Percentiles rank a stretch among this genome's conserved stretches.
Evolutionary conservation across 2,329 filamentous ascomycete genomes (phyloP).

Genomic region (Xylaria sp.): DNA sequence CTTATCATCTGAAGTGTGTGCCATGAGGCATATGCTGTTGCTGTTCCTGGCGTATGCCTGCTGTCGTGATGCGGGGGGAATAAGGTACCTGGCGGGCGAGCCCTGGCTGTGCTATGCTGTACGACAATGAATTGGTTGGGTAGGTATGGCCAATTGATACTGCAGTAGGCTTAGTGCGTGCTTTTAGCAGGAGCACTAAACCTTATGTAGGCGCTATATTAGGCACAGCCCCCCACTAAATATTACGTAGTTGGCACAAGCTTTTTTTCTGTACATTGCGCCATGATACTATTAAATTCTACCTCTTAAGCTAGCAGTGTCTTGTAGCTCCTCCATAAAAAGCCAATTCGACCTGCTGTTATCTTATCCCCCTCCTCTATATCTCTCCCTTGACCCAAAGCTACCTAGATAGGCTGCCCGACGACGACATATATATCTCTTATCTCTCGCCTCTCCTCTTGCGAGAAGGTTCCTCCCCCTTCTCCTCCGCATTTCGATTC

Average conservation of each 20-base stretch:
- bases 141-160: background rate
- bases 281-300: background rate
- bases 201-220: background rate
- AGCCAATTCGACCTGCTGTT: background rate
- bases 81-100: background rate
- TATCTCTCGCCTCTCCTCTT: background rate
- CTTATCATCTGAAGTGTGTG: too few relatives aligned
- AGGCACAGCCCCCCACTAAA: slow-evolving; percentile 16
- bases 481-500: background rate
- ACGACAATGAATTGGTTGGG: background rate
- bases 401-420: too few relatives aligned
- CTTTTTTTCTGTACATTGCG: slow-evolving; percentile 7
- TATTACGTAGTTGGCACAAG: slow-evolving; percentile 37
- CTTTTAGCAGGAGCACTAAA: background rate
- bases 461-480: background rate
- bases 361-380: too few relatives aligned
- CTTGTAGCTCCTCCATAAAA: slow-evolving; percentile 14
- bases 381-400: background rate
- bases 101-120: background rate
- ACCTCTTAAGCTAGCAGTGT: too few relatives aligned
- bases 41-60: background rate
- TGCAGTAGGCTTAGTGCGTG: background rate
- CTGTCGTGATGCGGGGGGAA: background rate
- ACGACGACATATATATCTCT: background rate
- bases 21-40: background rate